A percentile compares a stretch with the other conserved stretches of the same genome.
These are phyloP conservation scores for Coemansia sp. DNA, from an alignment of 192 early-diverging fungal species.

Conservation along the genomic window DNA sequence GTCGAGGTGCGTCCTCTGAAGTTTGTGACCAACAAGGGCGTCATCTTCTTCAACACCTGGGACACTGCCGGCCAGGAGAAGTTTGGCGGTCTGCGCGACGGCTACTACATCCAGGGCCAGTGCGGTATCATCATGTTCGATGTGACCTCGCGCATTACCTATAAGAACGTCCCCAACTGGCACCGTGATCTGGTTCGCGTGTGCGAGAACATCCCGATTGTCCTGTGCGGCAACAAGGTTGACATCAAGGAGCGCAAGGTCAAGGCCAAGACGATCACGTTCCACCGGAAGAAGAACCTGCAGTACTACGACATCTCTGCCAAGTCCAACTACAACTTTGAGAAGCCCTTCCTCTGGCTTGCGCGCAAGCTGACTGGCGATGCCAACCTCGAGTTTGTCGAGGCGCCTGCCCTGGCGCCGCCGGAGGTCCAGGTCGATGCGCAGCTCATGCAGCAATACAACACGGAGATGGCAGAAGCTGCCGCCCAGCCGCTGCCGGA, in stretches of 20 bases:
- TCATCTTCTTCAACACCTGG: slow-evolving; percentile 99
- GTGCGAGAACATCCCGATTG: slow-evolving; percentile 99
- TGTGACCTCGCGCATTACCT: slow-evolving; percentile 98
- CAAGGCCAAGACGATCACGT: slow-evolving; percentile 99
- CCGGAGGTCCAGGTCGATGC: slow-evolving; percentile 88
- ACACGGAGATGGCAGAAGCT: slow-evolving; percentile 72
- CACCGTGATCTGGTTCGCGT: slow-evolving; percentile 99
- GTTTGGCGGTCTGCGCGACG: slow-evolving; percentile 99
- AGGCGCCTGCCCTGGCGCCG: slow-evolving; percentile 93
- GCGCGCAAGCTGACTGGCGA: slow-evolving; percentile 96
- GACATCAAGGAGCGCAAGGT: slow-evolving; percentile 99
- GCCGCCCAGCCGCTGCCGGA: slow-evolving; percentile 85
- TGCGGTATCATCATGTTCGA: slow-evolving; percentile 99
- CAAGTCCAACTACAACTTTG: slow-evolving; percentile 99
- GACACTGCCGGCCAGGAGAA: slow-evolving; percentile 99
- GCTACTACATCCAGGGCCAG: slow-evolving; percentile 99
- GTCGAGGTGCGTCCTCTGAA: slow-evolving; percentile 98
- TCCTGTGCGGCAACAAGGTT: slow-evolving; percentile 99
- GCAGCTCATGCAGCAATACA: slow-evolving; percentile 71
- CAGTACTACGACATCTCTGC: slow-evolving; percentile 99
- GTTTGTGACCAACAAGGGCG: slow-evolving; percentile 97
- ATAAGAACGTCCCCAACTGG: slow-evolving; percentile 99
- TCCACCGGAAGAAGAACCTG: slow-evolving; percentile 99
- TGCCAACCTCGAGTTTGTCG: slow-evolving; percentile 92
- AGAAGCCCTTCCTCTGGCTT: slow-evolving; percentile 99